Evolutionary conservation across 2,329 filamentous ascomycete genomes (phyloP).

Genomic region (Leptographium wingfieldii): DNA sequence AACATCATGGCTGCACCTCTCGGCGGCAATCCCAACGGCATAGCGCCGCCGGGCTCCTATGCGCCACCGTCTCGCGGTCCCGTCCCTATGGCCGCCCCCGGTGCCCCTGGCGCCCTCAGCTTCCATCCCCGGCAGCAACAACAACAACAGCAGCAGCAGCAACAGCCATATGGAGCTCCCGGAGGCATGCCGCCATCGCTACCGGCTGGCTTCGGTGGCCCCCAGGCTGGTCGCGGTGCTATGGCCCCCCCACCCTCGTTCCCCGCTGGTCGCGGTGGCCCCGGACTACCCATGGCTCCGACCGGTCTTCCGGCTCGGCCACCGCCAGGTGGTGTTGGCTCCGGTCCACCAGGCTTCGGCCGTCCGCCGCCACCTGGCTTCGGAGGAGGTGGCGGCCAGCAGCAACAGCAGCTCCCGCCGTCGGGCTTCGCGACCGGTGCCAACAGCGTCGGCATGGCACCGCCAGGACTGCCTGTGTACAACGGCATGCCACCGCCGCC

Average conservation of each 20-base stretch:
- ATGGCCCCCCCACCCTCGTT: conserved; percentile 16
- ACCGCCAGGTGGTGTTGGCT: conserved; percentile 29
- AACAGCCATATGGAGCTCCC: conserved; percentile 3
- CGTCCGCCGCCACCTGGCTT: conserved; percentile 23
- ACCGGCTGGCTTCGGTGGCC: conserved; percentile 25
- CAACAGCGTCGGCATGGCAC: conserved; percentile 19
- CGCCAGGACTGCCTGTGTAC: conserved; percentile 11
- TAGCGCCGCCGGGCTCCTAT: neutral
- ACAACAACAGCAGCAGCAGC: conserved; percentile 13
- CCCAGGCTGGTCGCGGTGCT: neutral
- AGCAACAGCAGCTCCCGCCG: conserved; percentile 16
- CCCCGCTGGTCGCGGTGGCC: conserved; percentile 15
- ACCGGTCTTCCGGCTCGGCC: conserved; percentile 38
- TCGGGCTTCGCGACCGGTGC: conserved; percentile 21
- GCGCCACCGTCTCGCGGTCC: neutral
- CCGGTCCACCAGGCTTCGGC: conserved; percentile 20
- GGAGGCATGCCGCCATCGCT: conserved; percentile 16
- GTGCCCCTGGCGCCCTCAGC: neutral
- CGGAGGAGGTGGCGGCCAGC: conserved; percentile 18
- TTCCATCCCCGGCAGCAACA: neutral
- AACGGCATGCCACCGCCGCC: conserved; percentile 11
- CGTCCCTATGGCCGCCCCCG: neutral
- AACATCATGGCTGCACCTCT: conserved; percentile 9
- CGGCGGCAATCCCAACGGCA: conserved; percentile 7
- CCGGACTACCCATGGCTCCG: conserved; percentile 33